These are phyloP conservation scores for Ammopiptanthus mongolicus DNA, from an alignment of 306 rosid genomes.

Conservation along the genomic window DNA sequence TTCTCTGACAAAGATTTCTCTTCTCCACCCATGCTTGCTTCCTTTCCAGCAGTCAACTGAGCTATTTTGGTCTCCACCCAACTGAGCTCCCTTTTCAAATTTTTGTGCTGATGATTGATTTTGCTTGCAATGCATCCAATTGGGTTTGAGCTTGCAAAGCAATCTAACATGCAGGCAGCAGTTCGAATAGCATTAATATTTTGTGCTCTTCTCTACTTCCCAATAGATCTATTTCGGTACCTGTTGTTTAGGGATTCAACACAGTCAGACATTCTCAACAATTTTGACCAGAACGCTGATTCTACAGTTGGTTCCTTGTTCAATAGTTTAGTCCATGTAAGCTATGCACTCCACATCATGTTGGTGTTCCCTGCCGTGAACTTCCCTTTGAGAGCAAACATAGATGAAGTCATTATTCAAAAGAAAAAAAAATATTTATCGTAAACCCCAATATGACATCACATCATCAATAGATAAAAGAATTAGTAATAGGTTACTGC, in stretches of 20 bases:
- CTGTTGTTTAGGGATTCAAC: slow-evolving; percentile 79
- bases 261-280: slow-evolving; percentile 69
- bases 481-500: too few relatives aligned
- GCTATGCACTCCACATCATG: slow-evolving; percentile 89
- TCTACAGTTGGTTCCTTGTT: slow-evolving; percentile 57
- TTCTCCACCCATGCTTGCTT: slow-evolving; percentile 91
- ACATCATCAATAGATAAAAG: too few relatives aligned
- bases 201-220: slow-evolving; percentile 58
- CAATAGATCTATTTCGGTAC: slow-evolving; percentile 81
- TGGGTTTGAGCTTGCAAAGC: slow-evolving; percentile 66
- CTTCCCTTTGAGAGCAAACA: slow-evolving; percentile 76
- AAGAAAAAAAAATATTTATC: too few relatives aligned
- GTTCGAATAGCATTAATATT: slow-evolving; percentile 63
- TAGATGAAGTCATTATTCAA: slow-evolving; percentile 87
- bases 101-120: slow-evolving; percentile 15
- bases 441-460: too few relatives aligned
- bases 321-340: slow-evolving; percentile 63
- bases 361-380: slow-evolving; percentile 78
- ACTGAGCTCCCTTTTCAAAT: neutral
- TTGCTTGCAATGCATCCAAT: slow-evolving; percentile 78
- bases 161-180: slow-evolving; percentile 65
- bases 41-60: slow-evolving; percentile 73
- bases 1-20: slow-evolving; percentile 68
- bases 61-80: slow-evolving; percentile 64
- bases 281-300: slow-evolving; percentile 59